A percentile compares a stretch with the other conserved stretches of the same genome.
phyloP scores from a whole-genome alignment of 768 basidiomycete genomes.

The Termitomyces sp. region DNA sequence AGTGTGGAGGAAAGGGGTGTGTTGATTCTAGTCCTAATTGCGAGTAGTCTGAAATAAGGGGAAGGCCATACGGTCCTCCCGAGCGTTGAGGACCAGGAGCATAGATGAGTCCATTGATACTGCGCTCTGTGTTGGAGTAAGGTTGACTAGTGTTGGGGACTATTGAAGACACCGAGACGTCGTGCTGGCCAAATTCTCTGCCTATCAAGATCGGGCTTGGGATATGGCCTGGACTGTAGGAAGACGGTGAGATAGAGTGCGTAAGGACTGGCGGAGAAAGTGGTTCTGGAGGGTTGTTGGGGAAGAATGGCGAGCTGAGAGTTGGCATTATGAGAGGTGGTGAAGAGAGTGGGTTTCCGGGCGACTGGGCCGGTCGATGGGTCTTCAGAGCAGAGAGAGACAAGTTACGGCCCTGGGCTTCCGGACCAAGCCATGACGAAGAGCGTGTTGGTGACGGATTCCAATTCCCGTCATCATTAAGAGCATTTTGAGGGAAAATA shows the following conservation, averaged over 20 bases:
- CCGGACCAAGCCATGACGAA: slow-evolving; percentile 11
- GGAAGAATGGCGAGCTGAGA: slow-evolving; percentile 53
- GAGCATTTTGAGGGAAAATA: slow-evolving; percentile 3
- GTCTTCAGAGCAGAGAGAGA: slow-evolving; percentile 1
- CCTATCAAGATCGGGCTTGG: slow-evolving; percentile 7
- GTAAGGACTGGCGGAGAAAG: slow-evolving; percentile 22
- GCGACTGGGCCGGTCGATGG: slow-evolving; percentile 2
- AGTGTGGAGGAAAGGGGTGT: slow-evolving; percentile 5
- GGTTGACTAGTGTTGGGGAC: slow-evolving; percentile 21
- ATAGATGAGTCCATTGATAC: slow-evolving; percentile 13
- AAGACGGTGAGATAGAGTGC: slow-evolving; percentile 18
- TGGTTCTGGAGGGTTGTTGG: slow-evolving; percentile 28
- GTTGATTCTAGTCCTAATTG: slow-evolving; percentile 11
- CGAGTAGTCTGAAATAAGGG: slow-evolving; percentile 15
- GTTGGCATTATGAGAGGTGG: slow-evolving; percentile 38
- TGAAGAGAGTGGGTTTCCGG: slow-evolving; percentile 14
- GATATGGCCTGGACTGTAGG: slow-evolving; percentile 23
- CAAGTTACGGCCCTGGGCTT: slow-evolving; percentile 2
- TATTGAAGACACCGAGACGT: slow-evolving; percentile 19
- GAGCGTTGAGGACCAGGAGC: slow-evolving; percentile 7
- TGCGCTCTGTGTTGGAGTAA: slow-evolving; percentile 13
- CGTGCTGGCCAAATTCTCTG: slow-evolving; percentile 17
- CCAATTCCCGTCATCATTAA: slow-evolving; percentile 6
- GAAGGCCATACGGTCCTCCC: slow-evolving; percentile 12
- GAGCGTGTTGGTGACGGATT: slow-evolving; percentile 2